Percentiles rank a stretch among this genome's conserved stretches.
phyloP scores from a whole-genome alignment of 2,329 filamentous ascomycete species.

The Cordyceps tenuipes region DNA sequence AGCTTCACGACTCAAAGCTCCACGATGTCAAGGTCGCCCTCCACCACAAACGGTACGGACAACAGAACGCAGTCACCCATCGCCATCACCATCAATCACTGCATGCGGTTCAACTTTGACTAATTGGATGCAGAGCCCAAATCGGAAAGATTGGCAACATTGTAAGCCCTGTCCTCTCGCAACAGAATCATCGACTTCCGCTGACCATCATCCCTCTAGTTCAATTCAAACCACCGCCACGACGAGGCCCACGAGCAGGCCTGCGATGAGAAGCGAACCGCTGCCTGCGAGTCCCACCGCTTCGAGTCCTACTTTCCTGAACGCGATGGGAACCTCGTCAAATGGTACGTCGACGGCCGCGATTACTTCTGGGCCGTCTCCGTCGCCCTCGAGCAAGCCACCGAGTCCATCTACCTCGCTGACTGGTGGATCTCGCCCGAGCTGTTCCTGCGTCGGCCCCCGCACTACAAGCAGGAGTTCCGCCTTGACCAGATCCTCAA shows the following conservation, averaged over 20 bases:
- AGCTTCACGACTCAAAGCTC: slow-evolving; percentile 44
- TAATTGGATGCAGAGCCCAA: slow-evolving; percentile 32
- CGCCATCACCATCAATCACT: background rate
- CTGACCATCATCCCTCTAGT: slow-evolving; percentile 31
- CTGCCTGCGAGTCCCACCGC: slow-evolving; percentile 64
- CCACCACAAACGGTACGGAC: slow-evolving; percentile 48
- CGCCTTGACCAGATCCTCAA: slow-evolving; percentile 81
- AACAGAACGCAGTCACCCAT: background rate
- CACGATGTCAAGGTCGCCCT: slow-evolving; percentile 50
- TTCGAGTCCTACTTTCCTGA: slow-evolving; percentile 90
- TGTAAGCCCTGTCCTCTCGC: slow-evolving; percentile 28
- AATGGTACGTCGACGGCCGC: slow-evolving; percentile 95
- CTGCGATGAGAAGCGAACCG: slow-evolving; percentile 72
- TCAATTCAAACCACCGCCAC: slow-evolving; percentile 85
- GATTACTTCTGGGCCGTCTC: slow-evolving; percentile 96
- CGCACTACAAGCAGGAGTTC: slow-evolving; percentile 75
- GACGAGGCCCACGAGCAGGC: slow-evolving; percentile 84
- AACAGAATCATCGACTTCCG: background rate
- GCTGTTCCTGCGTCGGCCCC: slow-evolving; percentile 76
- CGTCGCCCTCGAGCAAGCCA: slow-evolving; percentile 77
- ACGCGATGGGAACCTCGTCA: slow-evolving; percentile 74
- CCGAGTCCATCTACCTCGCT: slow-evolving; percentile 88
- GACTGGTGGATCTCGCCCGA: slow-evolving; percentile 97
- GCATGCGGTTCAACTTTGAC: background rate
- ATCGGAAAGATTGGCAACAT: slow-evolving; percentile 57